Evolutionary conservation across 2,329 filamentous ascomycete genomes (phyloP), one percentile per base, ranked within the genome.

Genomic region (Colletotrichum gloeosporioides): DNA sequence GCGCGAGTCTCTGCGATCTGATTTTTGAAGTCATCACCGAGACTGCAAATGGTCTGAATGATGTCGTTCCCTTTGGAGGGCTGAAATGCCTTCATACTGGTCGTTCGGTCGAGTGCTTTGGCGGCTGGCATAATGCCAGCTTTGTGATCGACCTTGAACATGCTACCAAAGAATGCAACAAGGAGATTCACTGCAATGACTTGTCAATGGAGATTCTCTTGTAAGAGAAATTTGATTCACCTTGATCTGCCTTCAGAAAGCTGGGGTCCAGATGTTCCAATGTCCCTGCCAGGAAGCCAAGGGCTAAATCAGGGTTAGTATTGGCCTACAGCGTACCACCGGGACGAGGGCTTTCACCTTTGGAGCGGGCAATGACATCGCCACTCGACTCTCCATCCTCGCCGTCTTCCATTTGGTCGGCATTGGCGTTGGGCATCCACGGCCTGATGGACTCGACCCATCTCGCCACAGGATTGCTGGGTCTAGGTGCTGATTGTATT

Each of bases 81-180:
- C 53, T 89, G 87, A 81, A 92, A 92, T 15, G 84, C 83, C 67
- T 87, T 88, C 87, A 90, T 91, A 64, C 80, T 79, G 57, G 84
- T 85, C 64, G 92, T 87, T 32, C 86, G 85, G 2, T 85, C 84
- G n/a, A 92, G 82, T 2, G 90, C 90, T 61, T 87, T 89, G 5
- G 89, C 85, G 4, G 90, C 90, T 1, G 90, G 87, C 59, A 89
- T 83, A 71, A 92, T 88, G 55, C 90, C 90, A n/a, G 89, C 90
- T 79, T 90, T 90, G 82, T 91, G 90, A 77, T 92, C 90, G 69
- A 90, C 88, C 4, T 89, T 89, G 78, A 92, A 92, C 85, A 92
- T 90, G 74, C 89, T 88, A 16, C 88, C 88, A 73, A 92, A 92
- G 83, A 92, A 92, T 44, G 85, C 84, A 31, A 91, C 84, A 10